Percentiles rank a stretch among this genome's conserved stretches.
Evolutionary conservation across 129 eudicot genomes (phyloP).

Genomic region (Kitagawia praeruptora): DNA sequence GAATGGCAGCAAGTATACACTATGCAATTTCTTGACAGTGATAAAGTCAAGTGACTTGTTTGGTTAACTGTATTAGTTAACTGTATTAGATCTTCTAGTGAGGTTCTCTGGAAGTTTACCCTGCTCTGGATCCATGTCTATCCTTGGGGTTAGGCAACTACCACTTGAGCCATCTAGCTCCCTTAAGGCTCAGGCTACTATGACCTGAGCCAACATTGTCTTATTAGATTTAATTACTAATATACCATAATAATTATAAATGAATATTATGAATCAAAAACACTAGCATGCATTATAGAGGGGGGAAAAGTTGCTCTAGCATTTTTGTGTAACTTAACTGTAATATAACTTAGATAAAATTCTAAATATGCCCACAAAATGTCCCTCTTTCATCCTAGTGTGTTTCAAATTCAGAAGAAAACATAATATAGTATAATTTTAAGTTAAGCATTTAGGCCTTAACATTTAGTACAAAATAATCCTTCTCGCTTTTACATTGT

Average conservation of each 20-base stretch:
- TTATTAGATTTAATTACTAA: too few species aligned
- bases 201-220: not conserved
- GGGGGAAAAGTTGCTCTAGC: not conserved
- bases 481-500: not conserved
- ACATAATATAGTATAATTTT: too few species aligned
- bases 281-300: not conserved
- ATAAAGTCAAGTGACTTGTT: not conserved
- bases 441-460: not conserved
- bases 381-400: too few species aligned
- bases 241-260: not conserved
- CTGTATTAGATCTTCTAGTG: constrained; percentile 2
- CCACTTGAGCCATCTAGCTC: not conserved
- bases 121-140: not conserved
- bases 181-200: not conserved
- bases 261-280: not conserved
- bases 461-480: too few species aligned
- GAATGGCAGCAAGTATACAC: not conserved
- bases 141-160: not conserved
- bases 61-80: not conserved
- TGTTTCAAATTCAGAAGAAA: too few species aligned
- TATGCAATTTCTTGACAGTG: not conserved
- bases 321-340: not conserved
- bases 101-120: not conserved
- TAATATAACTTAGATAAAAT: not conserved
- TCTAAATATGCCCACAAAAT: not conserved